Percentiles rank a stretch among this genome's conserved stretches.
These are phyloP conservation scores for Orbilia javanica DNA, from an alignment of 2,329 filamentous ascomycete genomes.

Conservation along the genomic window DNA sequence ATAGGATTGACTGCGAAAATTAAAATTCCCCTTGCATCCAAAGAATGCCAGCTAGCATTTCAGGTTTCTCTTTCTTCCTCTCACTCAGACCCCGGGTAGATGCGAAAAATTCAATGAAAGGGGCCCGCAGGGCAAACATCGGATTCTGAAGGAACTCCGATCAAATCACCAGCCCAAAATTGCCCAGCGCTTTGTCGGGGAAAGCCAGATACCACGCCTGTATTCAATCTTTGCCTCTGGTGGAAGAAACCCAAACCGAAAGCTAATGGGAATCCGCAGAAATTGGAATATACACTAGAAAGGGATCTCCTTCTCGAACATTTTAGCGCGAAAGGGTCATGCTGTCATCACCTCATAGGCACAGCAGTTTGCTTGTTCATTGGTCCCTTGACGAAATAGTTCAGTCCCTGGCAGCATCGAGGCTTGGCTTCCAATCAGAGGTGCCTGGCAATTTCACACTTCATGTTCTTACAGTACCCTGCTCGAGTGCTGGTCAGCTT, in stretches of 20 bases:
- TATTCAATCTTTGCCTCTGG: slow-evolving; percentile 27
- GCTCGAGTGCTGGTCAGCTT: slow-evolving; percentile 5
- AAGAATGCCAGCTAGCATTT: slow-evolving; percentile 48
- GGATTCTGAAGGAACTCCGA: slow-evolving; percentile 53
- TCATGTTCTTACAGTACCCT: slow-evolving; percentile 31
- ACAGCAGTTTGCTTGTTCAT: slow-evolving; percentile 32
- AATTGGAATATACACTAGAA: slow-evolving; percentile 16
- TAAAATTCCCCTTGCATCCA: slow-evolving; percentile 57
- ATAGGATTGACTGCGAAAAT: slow-evolving; percentile 26
- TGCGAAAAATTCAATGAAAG: slow-evolving; percentile 32
- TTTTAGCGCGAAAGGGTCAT: slow-evolving; percentile 48
- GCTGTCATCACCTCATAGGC: slow-evolving; percentile 50
- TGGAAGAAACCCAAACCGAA: slow-evolving; percentile 32
- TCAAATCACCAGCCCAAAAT: slow-evolving; percentile 19
- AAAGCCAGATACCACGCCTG: background rate
- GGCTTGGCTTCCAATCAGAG: slow-evolving; percentile 57
- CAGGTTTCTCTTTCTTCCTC: slow-evolving; percentile 23
- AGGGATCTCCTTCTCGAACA: slow-evolving; percentile 52
- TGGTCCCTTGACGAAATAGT: slow-evolving; percentile 33
- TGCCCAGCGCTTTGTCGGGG: background rate
- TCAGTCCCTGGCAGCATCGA: slow-evolving; percentile 48
- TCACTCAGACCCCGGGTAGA: slow-evolving; percentile 28
- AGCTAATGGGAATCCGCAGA: slow-evolving; percentile 25
- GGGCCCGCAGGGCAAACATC: slow-evolving; percentile 24
- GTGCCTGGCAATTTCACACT: slow-evolving; percentile 32